Percentiles rank a stretch among this genome's conserved stretches.
phyloP scores from a whole-genome alignment of 1,139 yeast genomes.

The Saccharomyces hybrid region DNA sequence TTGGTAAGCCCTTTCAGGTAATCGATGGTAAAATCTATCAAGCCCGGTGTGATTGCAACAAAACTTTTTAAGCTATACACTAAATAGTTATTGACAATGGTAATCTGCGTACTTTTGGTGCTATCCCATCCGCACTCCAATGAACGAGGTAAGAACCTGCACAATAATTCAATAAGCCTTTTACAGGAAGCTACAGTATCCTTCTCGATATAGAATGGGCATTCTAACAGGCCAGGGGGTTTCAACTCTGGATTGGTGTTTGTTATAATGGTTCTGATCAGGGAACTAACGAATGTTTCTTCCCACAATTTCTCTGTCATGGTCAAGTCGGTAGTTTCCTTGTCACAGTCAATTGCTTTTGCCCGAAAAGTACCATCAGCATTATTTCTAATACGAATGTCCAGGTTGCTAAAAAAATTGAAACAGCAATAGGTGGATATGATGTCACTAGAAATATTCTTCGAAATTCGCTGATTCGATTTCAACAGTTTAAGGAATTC shows the following conservation, averaged over 20 bases:
- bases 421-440: conserved; percentile 58
- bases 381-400: conserved; percentile 61
- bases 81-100: conserved; percentile 61
- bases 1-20: conserved; percentile 41
- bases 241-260: conserved; percentile 59
- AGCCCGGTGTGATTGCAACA: conserved; percentile 50
- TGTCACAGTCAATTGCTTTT: conserved; percentile 33
- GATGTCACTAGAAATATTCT: conserved; percentile 12
- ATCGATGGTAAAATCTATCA: conserved; percentile 51
- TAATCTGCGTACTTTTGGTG: conserved; percentile 52
- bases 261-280: conserved; percentile 64
- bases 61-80: conserved; percentile 67
- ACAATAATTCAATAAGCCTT: conserved; percentile 53
- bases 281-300: conserved; percentile 70
- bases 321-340: conserved; percentile 20
- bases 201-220: conserved; percentile 38
- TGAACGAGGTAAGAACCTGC: conserved; percentile 60
- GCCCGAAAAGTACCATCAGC: conserved; percentile 44
- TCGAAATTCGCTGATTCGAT: conserved; percentile 32
- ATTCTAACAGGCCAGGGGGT: conserved; percentile 46
- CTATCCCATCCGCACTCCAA: conserved; percentile 55
- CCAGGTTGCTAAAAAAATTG: conserved; percentile 61
- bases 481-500: conserved; percentile 73
- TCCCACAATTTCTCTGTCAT: conserved; percentile 50
- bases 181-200: conserved; percentile 39